Base-by-base conservation (phyloP, 2,329 filamentous ascomycete species). In the Apiospora sp. region DNA sequence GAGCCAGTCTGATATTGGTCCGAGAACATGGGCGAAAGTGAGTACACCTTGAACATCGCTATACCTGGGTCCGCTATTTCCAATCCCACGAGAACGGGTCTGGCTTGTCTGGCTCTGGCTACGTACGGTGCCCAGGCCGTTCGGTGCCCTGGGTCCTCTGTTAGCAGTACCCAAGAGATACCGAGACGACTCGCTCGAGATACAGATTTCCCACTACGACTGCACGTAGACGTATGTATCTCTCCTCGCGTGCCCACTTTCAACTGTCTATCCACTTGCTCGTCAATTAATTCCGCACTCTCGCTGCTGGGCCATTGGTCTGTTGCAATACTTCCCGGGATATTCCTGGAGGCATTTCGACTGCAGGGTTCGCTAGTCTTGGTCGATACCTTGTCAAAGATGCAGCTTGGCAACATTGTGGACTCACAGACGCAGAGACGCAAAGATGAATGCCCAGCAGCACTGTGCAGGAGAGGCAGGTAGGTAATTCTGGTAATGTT, bases 1-100 rank as follows among this genome's bases (percentile, higher is more conserved):
- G 16, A 22, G 58, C 58, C 58, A 64, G 58, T 37, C 58, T 64
- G 58, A 64, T 64, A 64, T 64, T 64, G 58, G 58, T 64, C 58
- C 58, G 58, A 64, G 58, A 34, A 64, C 58, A 64, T 64, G 58
- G 58, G 58, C 30, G 34, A 64, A 34, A 37, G 22, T n/a, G 30
- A n/a, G 54, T 61, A 61, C 24, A 58, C 27, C 51, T 34, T 34
- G 51, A 61, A 1, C 54, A 61, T 54, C 24, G 16, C 19, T 64
- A 64, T 22, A 64, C 58, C 34, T 64, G 58, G 58, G 58, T 14
- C 58, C 34, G 58, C 58, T 64, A 22, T 37, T 37, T 27, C 30
- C 54, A 61, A 64, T 64, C 58, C 58, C 54, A 61, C 54, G 16
- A 34, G 54, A 61, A 61, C 22, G 54, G 54, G 54, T 37, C 54